These are phyloP conservation scores for Thraustochytrium sp. DNA, from an alignment of 352 stramenopile genomes.

Conservation along the genomic window DNA sequence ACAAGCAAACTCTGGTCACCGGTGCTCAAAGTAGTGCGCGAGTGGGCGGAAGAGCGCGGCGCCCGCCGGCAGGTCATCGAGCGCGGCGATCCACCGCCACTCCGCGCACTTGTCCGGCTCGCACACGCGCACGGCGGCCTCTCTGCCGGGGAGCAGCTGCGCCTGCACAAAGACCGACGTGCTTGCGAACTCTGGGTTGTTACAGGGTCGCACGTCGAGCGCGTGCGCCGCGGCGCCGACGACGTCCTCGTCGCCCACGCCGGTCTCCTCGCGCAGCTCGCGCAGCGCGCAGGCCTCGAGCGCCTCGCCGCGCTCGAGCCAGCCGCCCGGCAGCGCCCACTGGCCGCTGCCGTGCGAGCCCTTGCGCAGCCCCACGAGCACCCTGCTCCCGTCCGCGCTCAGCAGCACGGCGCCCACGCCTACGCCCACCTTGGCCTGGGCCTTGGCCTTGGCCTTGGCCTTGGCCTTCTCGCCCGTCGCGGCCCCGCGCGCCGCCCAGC, in stretches of 20 bases:
- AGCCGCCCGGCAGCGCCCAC: slow-evolving; percentile 46
- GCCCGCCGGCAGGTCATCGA: neutral
- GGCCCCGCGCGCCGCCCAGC: no score
- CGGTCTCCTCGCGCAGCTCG: slow-evolving; percentile 44
- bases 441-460: neutral
- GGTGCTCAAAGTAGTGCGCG: neutral
- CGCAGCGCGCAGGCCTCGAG: slow-evolving; percentile 29
- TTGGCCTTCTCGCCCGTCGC: no score
- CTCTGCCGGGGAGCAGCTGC: neutral
- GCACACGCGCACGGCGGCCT: neutral
- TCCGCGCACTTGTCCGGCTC: slow-evolving; percentile 30
- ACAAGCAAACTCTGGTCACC: neutral
- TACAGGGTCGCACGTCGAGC: neutral
- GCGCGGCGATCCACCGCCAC: slow-evolving; percentile 7
- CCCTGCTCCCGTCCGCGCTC: slow-evolving; percentile 42
- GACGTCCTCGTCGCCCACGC: neutral
- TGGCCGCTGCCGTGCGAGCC: slow-evolving; percentile 36
- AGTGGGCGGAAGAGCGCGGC: neutral
- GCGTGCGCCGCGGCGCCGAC: neutral
- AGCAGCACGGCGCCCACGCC: neutral
- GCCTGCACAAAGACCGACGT: neutral
- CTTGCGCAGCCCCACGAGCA: slow-evolving; percentile 46
- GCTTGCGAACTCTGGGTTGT: slow-evolving; percentile 16
- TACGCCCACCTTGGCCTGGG: slow-evolving; percentile 12
- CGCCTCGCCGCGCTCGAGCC: slow-evolving; percentile 43